A percentile compares a stretch with the other conserved stretches of the same genome.
phyloP scores from a whole-genome alignment of 352 stramenopile genomes.

The Globisporangium splendens region DNA sequence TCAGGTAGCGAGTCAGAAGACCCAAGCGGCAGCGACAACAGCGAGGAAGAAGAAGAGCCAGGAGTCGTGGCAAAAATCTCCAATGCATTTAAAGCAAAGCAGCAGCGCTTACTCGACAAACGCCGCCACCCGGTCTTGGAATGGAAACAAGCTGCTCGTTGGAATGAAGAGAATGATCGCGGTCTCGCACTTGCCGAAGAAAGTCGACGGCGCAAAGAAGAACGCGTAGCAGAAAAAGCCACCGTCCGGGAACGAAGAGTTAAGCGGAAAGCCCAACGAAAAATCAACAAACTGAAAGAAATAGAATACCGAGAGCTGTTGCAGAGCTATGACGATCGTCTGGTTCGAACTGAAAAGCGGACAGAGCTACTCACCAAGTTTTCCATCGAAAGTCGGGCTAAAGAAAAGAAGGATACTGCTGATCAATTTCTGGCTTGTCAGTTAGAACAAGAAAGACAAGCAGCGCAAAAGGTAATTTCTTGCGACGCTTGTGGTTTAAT shows the following conservation, averaged over 20 bases:
- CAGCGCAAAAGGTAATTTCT: slow-evolving; percentile 3
- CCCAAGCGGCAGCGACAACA: slow-evolving; percentile 28
- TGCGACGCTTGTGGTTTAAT: not conserved
- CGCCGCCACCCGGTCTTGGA: slow-evolving; percentile 44
- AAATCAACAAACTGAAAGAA: slow-evolving; percentile 46
- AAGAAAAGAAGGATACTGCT: slow-evolving; percentile 16
- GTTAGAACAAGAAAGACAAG: slow-evolving; percentile 4
- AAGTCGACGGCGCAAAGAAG: slow-evolving; percentile 17
- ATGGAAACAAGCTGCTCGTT: slow-evolving; percentile 42
- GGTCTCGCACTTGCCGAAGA: slow-evolving; percentile 23
- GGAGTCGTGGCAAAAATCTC: slow-evolving; percentile 18
- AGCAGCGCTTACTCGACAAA: slow-evolving; percentile 35
- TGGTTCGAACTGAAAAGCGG: slow-evolving; percentile 43
- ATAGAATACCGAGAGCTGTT: slow-evolving; percentile 39
- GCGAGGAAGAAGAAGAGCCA: slow-evolving; percentile 28
- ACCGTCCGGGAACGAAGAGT: slow-evolving; percentile 38
- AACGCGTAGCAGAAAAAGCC: slow-evolving; percentile 21
- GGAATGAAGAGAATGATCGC: slow-evolving; percentile 36
- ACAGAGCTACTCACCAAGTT: slow-evolving; percentile 44
- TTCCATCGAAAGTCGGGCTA: slow-evolving; percentile 30
- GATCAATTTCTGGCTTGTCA: slow-evolving; percentile 3
- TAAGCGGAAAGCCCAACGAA: slow-evolving; percentile 40
- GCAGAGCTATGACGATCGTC: slow-evolving; percentile 36
- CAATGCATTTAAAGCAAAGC: slow-evolving; percentile 28
- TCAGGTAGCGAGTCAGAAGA: slow-evolving; percentile 24